Evolutionary conservation across 805 yeast species (phyloP), one percentile per base, ranked within the genome.

Genomic region (Candida namnaoensis): DNA sequence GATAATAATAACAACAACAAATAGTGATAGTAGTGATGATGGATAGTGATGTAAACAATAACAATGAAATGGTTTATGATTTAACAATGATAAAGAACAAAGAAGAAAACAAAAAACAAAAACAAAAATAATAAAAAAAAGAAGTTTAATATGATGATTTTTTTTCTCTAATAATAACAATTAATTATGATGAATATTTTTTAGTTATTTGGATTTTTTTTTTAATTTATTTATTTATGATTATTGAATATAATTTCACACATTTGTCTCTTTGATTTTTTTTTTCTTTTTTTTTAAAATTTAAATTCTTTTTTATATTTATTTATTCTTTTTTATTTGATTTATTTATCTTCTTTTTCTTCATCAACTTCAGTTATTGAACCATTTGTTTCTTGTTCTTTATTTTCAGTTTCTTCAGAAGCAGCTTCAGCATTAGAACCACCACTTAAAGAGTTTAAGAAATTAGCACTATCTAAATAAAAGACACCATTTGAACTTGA

Each of bases 401-500:
- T 19, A 19, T 19, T 19, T 19, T 19, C 19, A 19, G 3, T 19
- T 19, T 19, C 19, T 19, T 19, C 19, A 19, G 19, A 19, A 26
- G 4, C 5, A 26, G 7, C 28, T 8, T 26, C 28, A 28, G 37
- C 7, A 24, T 32, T 36, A 11, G 39, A 36, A 23, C 45, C 35
- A 12, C 62, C 68, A 35, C 68, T 70, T 25, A 70, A 54, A 2
- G 71, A 60, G 37, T 79, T 79, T 52, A 80, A 69, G 48, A 80
- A 64, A 14, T 80, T 73, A 42, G 78, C 72, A 15, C 82, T 77
- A 57, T 80, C 85, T 46, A 80, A 65, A 54, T 80, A 80, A 44
- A 78, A 76, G 26, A 80, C 81, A 36, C 83, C 83, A 53, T 79
- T 57, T 43, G 60, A 61, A 41, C 44, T 52, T 26, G 65, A 56